Conservation (phyloP, 169 alveolate species). For the Neospora caninum region DNA sequence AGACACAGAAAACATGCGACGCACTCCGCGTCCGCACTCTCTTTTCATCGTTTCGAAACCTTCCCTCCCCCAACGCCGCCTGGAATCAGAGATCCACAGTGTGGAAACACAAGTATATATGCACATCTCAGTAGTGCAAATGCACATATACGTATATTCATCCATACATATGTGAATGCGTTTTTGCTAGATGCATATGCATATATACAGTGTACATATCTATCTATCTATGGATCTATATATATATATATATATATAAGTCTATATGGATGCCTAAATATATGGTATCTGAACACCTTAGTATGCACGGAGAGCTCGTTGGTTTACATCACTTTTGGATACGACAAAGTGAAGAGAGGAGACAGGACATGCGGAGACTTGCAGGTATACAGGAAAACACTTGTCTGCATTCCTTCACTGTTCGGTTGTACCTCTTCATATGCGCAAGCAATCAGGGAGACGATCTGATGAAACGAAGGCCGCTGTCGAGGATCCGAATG, state of each 20-base stretch:
- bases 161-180: neutral
- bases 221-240: neutral
- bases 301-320: no score
- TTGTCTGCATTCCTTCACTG: no score
- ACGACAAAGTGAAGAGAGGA: no score
- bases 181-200: no score
- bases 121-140: neutral
- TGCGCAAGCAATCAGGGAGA: neutral
- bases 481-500: neutral
- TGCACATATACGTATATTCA: neutral
- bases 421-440: slow-evolving; percentile 5
- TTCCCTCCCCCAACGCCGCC: no score
- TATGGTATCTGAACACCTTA: no score
- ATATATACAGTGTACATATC: neutral
- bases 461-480: slow-evolving; percentile 13
- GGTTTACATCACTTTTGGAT: no score
- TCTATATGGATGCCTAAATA: no score
- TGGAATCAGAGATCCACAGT: no score
- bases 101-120: neutral
- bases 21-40: neutral
- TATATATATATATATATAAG: neutral
- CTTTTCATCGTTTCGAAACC: no score
- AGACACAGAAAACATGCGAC: neutral
- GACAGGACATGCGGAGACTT: no score
- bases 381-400: no score